Conservation (phyloP, 305 asterid genomes). For the Vinca major region DNA sequence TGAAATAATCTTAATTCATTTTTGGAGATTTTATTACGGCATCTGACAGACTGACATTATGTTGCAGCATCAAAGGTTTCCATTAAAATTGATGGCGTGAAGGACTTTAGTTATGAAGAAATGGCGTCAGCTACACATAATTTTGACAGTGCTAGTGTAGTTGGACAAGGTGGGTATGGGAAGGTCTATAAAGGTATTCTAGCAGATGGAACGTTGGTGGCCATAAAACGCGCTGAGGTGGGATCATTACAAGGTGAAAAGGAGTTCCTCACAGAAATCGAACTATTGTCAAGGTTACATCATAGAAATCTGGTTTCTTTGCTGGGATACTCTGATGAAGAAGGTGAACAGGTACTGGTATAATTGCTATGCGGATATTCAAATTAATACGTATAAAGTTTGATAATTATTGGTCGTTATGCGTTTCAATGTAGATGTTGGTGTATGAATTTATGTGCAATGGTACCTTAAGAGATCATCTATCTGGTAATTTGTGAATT, state of each 20-base stretch:
- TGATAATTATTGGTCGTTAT: slow-evolving; percentile 15
- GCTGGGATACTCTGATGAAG: slow-evolving; percentile 87
- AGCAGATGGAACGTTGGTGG: slow-evolving; percentile 69
- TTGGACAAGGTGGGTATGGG: slow-evolving; percentile 96
- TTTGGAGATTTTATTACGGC: background rate
- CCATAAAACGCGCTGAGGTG: slow-evolving; percentile 85
- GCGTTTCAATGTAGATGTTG: slow-evolving; percentile 66
- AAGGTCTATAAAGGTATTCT: slow-evolving; percentile 77
- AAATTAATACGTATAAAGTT: background rate
- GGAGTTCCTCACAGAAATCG: slow-evolving; percentile 93
- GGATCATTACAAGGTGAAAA: slow-evolving; percentile 92
- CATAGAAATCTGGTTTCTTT: slow-evolving; percentile 85
- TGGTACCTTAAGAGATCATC: slow-evolving; percentile 79
- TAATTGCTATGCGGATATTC: background rate
- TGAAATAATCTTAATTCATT: background rate
- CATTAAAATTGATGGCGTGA: slow-evolving; percentile 85
- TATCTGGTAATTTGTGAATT: slow-evolving; percentile 48
- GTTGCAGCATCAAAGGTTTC: slow-evolving; percentile 68
- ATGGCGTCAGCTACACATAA: slow-evolving; percentile 58
- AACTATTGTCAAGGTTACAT: slow-evolving; percentile 81
- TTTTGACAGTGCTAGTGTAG: slow-evolving; percentile 45
- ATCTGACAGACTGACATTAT: slow-evolving; percentile 11
- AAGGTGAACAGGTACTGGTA: slow-evolving; percentile 74
- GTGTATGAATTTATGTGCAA: slow-evolving; percentile 88
- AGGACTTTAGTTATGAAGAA: slow-evolving; percentile 60